These are phyloP conservation scores for Grosmannia clavigera DNA, from an alignment of 2,329 filamentous ascomycete genomes.

Conservation along the genomic window DNA sequence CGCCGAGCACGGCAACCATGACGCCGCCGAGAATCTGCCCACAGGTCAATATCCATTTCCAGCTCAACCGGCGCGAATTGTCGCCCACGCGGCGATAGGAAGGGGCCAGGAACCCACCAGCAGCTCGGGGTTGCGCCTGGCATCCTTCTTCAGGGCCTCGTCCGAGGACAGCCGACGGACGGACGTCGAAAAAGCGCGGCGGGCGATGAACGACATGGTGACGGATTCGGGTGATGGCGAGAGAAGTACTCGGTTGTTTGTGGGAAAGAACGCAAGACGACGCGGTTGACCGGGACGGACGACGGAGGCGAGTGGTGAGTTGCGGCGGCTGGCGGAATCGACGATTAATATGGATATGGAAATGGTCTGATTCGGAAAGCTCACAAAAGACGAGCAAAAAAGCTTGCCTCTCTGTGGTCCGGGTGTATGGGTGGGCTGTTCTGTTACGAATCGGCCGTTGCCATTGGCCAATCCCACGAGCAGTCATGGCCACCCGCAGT, in stretches of 20 bases:
- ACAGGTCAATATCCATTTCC: neutral
- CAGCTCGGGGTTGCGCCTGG: slow-evolving; percentile 41
- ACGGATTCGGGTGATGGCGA: slow-evolving; percentile 7
- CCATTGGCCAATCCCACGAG: neutral
- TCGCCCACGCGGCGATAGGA: neutral
- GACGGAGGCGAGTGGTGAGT: neutral
- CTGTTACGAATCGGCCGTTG: slow-evolving; percentile 3
- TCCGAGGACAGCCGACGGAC: slow-evolving; percentile 17
- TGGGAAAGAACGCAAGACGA: slow-evolving; percentile 3
- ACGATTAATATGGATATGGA: neutral
- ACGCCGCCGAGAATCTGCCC: slow-evolving; percentile 74
- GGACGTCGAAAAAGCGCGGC: slow-evolving; percentile 31
- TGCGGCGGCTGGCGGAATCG: neutral
- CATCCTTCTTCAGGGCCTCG: slow-evolving; percentile 41
- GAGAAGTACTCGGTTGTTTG: neutral
- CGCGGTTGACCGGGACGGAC: neutral
- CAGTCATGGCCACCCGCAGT: neutral
- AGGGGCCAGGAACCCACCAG: slow-evolving; percentile 23
- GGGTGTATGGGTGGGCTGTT: slow-evolving; percentile 6
- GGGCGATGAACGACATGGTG: slow-evolving; percentile 43
- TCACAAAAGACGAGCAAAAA: slow-evolving; percentile 6
- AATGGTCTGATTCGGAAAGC: slow-evolving; percentile 11
- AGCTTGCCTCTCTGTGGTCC: slow-evolving; percentile 1
- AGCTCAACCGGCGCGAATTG: neutral
- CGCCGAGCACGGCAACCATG: slow-evolving; percentile 78